phyloP scores from a whole-genome alignment of 2,329 filamentous ascomycete species.

The Torrubiella hemipterigena region DNA sequence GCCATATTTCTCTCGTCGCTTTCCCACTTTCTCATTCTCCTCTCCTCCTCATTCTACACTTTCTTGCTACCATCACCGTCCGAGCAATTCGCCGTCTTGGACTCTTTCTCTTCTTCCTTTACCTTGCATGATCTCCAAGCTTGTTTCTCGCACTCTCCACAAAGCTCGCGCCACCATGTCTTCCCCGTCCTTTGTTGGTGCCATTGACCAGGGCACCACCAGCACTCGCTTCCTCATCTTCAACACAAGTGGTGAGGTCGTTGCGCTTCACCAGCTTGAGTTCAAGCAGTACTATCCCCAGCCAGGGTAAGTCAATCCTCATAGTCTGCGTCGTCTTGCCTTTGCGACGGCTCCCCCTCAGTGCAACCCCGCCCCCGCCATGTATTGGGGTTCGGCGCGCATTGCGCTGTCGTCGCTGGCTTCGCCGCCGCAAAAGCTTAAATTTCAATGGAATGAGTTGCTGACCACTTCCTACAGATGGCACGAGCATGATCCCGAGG shows the following conservation, averaged over 20 bases:
- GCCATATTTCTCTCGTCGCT: too few species aligned
- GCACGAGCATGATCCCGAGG: slow-evolving; percentile 74
- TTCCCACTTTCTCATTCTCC: slow-evolving; percentile 1
- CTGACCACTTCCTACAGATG: slow-evolving; percentile 37
- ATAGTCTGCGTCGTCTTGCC: not conserved
- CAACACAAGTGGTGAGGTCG: slow-evolving; percentile 54
- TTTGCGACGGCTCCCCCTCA: not conserved
- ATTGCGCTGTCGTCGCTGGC: too few species aligned
- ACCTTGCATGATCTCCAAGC: slow-evolving; percentile 13
- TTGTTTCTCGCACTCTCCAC: slow-evolving; percentile 10
- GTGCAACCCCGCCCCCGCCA: not conserved
- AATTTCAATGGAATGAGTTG: not conserved
- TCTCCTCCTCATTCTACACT: not conserved
- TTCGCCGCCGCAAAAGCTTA: not conserved
- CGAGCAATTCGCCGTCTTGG: too few species aligned
- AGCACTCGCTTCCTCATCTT: slow-evolving; percentile 71
- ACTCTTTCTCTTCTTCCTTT: slow-evolving; percentile 4
- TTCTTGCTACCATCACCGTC: slow-evolving; percentile 1
- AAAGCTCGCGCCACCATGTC: slow-evolving; percentile 17
- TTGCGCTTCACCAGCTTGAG: slow-evolving; percentile 64
- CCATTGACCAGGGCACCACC: slow-evolving; percentile 72
- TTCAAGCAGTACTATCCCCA: slow-evolving; percentile 65
- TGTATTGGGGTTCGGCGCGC: too few species aligned
- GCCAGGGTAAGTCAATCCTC: slow-evolving; percentile 47
- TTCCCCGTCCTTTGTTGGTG: slow-evolving; percentile 48